These are phyloP conservation scores for Moniliella sp. DNA, from an alignment of 1,284 basidiomycete genomes.

Conservation along the genomic window DNA sequence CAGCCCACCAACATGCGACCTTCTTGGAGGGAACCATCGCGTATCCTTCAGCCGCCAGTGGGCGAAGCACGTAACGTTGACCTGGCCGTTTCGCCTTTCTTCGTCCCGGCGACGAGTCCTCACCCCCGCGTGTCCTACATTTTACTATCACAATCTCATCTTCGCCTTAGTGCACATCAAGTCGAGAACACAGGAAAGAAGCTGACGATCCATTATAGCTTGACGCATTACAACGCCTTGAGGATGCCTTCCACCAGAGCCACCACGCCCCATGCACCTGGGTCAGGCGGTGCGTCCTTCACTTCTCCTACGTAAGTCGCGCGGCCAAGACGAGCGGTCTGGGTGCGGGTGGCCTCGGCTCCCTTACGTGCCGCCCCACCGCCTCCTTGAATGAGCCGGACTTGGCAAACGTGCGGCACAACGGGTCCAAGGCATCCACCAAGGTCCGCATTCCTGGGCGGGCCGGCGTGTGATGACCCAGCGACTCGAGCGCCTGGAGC, in stretches of 20 bases:
- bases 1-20: no score
- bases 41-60: no score
- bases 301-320: constrained; percentile 38
- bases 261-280: constrained; percentile 42
- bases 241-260: constrained; percentile 32
- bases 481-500: constrained; percentile 18
- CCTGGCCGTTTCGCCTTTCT: no score
- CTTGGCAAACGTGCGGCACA: constrained; percentile 35
- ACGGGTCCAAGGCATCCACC: constrained; percentile 41
- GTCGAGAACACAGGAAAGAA: no score
- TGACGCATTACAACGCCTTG: no score
- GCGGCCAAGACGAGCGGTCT: constrained; percentile 40
- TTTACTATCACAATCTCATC: no score
- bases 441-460: constrained; percentile 42
- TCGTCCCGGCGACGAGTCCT: no score
- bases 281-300: constrained; percentile 39
- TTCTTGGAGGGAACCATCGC: no score
- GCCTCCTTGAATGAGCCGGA: constrained; percentile 33
- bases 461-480: constrained; percentile 40
- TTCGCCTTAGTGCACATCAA: no score
- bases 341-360: constrained; percentile 39
- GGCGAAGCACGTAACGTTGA: no score
- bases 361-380: constrained; percentile 36
- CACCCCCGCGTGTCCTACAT: no score
- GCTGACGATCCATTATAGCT: no score